Evolutionary conservation across 805 yeast genomes (phyloP).

Genomic region (Metschnikowia lachancei): DNA sequence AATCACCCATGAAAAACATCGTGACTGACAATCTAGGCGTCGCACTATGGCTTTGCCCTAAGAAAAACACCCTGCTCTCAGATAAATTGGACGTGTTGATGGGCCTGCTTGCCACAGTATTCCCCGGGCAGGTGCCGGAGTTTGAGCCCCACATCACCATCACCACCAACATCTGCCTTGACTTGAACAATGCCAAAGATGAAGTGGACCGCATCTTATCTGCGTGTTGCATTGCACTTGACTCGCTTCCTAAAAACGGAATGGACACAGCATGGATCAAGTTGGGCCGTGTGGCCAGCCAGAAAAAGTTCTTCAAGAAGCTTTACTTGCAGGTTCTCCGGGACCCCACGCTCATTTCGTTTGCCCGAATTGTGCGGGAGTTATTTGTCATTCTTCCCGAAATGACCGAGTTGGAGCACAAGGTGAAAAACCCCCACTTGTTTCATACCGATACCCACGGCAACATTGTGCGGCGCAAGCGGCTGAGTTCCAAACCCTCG

Average conservation of each 20-base stretch:
- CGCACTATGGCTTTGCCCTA: slow-evolving; percentile 79
- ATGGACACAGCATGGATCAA: slow-evolving; percentile 40
- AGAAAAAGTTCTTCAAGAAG: slow-evolving; percentile 51
- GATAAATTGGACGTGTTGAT: slow-evolving; percentile 59
- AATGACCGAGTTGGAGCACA: slow-evolving; percentile 36
- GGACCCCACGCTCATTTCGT: slow-evolving; percentile 47
- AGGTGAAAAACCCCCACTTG: slow-evolving; percentile 37
- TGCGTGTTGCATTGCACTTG: slow-evolving; percentile 55
- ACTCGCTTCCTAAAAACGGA: slow-evolving; percentile 33
- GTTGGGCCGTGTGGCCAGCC: slow-evolving; percentile 45
- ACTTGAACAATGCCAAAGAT: slow-evolving; percentile 39
- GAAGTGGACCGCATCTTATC: slow-evolving; percentile 60
- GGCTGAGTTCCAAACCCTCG: slow-evolving; percentile 17
- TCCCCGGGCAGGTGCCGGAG: slow-evolving; percentile 61
- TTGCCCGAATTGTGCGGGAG: slow-evolving; percentile 57
- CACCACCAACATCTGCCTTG: slow-evolving; percentile 55
- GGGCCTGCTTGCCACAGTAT: slow-evolving; percentile 64
- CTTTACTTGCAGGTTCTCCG: slow-evolving; percentile 48
- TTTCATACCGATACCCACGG: slow-evolving; percentile 35
- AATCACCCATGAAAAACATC: no score
- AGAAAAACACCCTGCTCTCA: slow-evolving; percentile 47
- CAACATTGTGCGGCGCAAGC: slow-evolving; percentile 27
- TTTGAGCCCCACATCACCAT: slow-evolving; percentile 79
- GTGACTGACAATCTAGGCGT: slow-evolving; percentile 35
- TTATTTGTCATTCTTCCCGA: slow-evolving; percentile 49